A percentile compares a stretch with the other conserved stretches of the same genome.
Conservation (phyloP, 176 grass and related monocot genomes). For the Musa beccarii region DNA sequence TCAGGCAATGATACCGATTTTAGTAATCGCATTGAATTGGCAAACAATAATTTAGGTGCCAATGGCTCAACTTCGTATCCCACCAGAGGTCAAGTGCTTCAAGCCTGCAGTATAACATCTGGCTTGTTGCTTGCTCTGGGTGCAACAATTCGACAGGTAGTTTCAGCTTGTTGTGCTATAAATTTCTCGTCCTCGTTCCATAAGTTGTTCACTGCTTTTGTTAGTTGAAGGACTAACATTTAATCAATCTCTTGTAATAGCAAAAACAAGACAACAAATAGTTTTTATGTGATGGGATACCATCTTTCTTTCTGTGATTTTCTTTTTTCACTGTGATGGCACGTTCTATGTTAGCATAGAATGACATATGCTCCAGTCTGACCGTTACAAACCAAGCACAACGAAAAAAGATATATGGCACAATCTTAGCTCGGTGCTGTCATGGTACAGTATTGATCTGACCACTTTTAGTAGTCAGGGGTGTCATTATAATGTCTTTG, state of each 20-base stretch:
- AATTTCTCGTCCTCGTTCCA: background rate
- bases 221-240: background rate
- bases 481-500: no score
- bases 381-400: no score
- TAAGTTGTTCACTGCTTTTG: background rate
- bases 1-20: constrained; percentile 8
- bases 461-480: no score
- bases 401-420: no score
- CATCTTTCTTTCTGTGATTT: background rate
- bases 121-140: constrained; percentile 39
- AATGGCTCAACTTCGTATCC: constrained; percentile 19
- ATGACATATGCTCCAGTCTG: background rate
- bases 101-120: constrained; percentile 56
- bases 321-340: background rate
- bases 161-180: background rate
- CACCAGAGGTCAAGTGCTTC: constrained; percentile 58
- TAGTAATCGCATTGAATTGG: constrained; percentile 10
- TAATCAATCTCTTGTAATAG: background rate
- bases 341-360: background rate
- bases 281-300: constrained; percentile 14
- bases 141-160: constrained; percentile 56
- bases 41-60: constrained; percentile 16
- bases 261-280: background rate
- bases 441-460: no score
- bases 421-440: no score